Conservation (phyloP, 345 rosid genomes). For the Eutrema japonicum region DNA sequence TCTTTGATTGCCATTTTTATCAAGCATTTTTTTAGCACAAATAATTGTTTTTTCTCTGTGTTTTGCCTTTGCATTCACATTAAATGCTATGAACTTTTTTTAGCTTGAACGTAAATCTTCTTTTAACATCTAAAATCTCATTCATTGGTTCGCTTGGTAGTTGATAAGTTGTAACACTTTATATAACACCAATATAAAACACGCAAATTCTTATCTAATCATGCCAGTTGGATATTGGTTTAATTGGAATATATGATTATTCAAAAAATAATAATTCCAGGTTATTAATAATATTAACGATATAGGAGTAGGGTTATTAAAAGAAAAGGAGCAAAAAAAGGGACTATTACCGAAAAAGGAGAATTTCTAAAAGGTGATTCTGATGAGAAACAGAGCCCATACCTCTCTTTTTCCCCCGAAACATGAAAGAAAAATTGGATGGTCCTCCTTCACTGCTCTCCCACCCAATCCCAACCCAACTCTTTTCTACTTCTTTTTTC, state of each 20-base stretch:
- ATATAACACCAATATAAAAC: constrained; percentile 1
- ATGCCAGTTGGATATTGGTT: not conserved
- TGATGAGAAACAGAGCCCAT: constrained; percentile 45
- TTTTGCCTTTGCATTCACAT: not conserved
- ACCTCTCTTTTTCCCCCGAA: constrained; percentile 43
- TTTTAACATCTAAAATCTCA: not conserved
- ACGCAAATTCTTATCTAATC: constrained; percentile 6
- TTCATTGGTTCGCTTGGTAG: not conserved
- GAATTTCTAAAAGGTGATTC: constrained; percentile 41
- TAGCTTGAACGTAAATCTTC: not conserved
- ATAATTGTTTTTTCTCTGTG: not conserved
- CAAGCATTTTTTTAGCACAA: not conserved
- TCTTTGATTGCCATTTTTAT: constrained; percentile 3
- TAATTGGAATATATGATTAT: not conserved
- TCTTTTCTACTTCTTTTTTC: not conserved
- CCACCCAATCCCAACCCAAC: constrained; percentile 44
- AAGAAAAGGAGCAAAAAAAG: constrained; percentile 10
- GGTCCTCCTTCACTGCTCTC: constrained; percentile 49
- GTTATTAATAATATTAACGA: not conserved
- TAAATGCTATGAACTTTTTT: not conserved
- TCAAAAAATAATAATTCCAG: not conserved
- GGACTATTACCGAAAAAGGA: constrained; percentile 24
- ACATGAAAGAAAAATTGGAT: constrained; percentile 48
- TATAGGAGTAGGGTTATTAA: constrained; percentile 24
- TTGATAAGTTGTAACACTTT: constrained; percentile 14